phyloP scores from a whole-genome alignment of 106 monocot species.

The Dendrobium huoshanense region DNA sequence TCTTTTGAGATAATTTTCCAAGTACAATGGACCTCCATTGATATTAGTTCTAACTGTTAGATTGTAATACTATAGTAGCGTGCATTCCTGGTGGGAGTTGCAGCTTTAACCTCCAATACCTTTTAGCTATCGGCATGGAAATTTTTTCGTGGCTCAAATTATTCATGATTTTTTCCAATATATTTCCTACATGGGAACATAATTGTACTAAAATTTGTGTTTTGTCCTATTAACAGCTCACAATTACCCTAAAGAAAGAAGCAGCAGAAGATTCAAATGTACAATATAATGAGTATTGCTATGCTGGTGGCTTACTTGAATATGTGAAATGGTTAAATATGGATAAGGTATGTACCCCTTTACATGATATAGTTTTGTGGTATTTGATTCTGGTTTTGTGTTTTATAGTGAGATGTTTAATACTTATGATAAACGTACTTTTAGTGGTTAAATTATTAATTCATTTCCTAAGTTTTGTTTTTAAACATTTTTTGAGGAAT shows the following conservation, averaged over 20 bases:
- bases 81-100: not conserved
- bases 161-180: not conserved
- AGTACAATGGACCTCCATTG: not conserved
- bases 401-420: not conserved
- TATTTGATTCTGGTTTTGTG: not conserved
- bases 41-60: too few species aligned
- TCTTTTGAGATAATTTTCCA: not conserved
- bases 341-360: constrained; percentile 64
- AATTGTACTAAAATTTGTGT: not conserved
- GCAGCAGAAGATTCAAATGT: constrained; percentile 49
- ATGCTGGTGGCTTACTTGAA: constrained; percentile 93
- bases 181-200: constrained; percentile 5
- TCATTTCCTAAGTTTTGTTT: not conserved
- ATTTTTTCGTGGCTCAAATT: not conserved
- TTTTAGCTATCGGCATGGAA: not conserved
- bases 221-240: constrained; percentile 43
- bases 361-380: not conserved
- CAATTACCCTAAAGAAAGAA: constrained; percentile 82
- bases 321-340: constrained; percentile 95
- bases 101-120: not conserved
- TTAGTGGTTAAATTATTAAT: not conserved
- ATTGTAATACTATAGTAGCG: not conserved
- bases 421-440: not conserved
- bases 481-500: not conserved
- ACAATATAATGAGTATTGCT: constrained; percentile 71